These are phyloP conservation scores for Paecilomyces formosus DNA, from an alignment of 2,329 filamentous ascomycete species.

Conservation along the genomic window DNA sequence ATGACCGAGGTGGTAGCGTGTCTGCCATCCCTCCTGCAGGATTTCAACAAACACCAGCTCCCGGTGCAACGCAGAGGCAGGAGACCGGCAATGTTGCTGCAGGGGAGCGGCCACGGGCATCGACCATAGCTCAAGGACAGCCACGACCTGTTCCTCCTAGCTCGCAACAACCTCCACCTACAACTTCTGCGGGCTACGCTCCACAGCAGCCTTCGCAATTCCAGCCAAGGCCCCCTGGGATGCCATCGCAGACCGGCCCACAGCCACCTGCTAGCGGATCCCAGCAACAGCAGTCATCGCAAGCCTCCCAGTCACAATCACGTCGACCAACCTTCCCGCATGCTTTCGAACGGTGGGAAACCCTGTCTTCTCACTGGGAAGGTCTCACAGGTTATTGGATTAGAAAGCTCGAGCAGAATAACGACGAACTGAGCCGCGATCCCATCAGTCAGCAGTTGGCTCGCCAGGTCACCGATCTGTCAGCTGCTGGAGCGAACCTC, in stretches of 20 bases:
- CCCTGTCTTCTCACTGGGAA: conserved; percentile 94
- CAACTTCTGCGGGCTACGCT: conserved; percentile 6
- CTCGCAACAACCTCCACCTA: conserved; percentile 9
- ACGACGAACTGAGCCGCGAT: conserved; percentile 72
- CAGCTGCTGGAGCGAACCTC: conserved; percentile 89
- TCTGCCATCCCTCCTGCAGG: conserved; percentile 2
- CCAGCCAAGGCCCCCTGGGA: conserved; percentile 7
- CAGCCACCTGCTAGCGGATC: conserved; percentile 12
- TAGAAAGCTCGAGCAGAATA: conserved; percentile 81
- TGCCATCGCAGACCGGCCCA: conserved; percentile 12
- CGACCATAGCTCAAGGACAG: conserved; percentile 12
- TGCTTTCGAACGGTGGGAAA: conserved; percentile 97
- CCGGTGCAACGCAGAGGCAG: conserved; percentile 1
- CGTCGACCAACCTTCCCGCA: conserved; percentile 74
- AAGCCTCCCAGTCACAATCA: conserved; percentile 20
- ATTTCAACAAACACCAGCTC: conserved; percentile 1
- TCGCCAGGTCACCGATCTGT: conserved; percentile 93
- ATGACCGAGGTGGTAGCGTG: background rate
- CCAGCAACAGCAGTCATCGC: conserved; percentile 6
- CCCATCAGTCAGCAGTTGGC: conserved; percentile 82
- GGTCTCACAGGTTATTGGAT: conserved; percentile 97
- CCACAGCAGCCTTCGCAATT: conserved; percentile 7
- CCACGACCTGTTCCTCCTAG: conserved; percentile 8
- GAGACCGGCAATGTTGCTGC: conserved; percentile 7
- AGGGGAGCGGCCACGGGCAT: conserved; percentile 7